Base-by-base conservation (phyloP, 1,284 basidiomycete species). In the Coniferiporia weirii region DNA sequence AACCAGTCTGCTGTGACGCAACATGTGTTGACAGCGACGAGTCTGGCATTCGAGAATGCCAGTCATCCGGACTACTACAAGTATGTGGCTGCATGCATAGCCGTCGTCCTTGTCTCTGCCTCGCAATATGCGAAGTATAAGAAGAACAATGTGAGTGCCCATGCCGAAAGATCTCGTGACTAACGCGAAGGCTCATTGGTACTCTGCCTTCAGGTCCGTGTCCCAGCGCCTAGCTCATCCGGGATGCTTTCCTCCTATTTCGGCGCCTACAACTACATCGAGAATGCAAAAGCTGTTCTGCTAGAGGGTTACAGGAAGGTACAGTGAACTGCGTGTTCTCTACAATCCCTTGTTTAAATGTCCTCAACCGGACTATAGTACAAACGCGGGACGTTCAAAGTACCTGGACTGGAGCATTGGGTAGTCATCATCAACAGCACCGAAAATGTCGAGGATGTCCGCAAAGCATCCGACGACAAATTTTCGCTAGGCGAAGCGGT, bases 371-470 rank as follows among this genome's bases (percentile, higher is more conserved):
- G 4, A 34, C 49, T 9, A 8, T 20, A 68, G 65, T 66, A 64
- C 49, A 59, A 61, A 8, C 60, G 52, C n/a, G 43, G 56, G 5
- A 54, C 69, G 4, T 71, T 71, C 61, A 67, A 69, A 52, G 52
- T 72, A 13, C 67, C 69, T 15, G 61, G 60, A 9, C 54, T 69
- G 5, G 60, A 57, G 15, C 55, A 59, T 2, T 74, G 71, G 72
- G 61, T 64, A 0, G 62, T 74, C 34, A 53, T 73, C 10, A 63
- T 69, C 4, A 66, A 64, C 4, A 61, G 62, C 4, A 60, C 62
- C 3, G 54, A 67, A 49, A 61, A 65, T 19, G 62, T 73, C 13
- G 71, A 73, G 4, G 72, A 75, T n/a, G 45, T 75, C 6, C 66
- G 66, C 13, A 72, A 68, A 46, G 71, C 71, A 7, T 67, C 71